These are phyloP conservation scores for Lasiodiplodia hormozganensis DNA, from an alignment of 2,329 filamentous ascomycete genomes.

Conservation along the genomic window DNA sequence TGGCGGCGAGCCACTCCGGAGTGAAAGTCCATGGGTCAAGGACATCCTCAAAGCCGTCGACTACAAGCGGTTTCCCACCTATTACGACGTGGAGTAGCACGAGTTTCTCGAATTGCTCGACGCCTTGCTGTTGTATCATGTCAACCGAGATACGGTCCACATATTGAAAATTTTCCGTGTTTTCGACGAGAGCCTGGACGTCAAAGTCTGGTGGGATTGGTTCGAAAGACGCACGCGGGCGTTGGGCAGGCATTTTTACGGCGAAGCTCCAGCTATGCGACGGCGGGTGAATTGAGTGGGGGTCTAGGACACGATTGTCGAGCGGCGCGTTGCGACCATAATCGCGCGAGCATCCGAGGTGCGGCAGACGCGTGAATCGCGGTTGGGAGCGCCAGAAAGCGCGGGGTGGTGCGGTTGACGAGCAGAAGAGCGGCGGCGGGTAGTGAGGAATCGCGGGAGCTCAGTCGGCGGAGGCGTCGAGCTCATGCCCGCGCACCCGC, in stretches of 20 bases:
- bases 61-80: slow-evolving; percentile 85
- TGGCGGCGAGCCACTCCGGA: slow-evolving; percentile 77
- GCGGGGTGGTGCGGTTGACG: background rate
- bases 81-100: slow-evolving; percentile 83
- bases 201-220: slow-evolving; percentile 88
- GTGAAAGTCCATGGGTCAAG: slow-evolving; percentile 82
- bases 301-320: background rate
- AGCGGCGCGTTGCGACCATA: background rate
- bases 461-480: slow-evolving; percentile 6
- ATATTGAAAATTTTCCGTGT: slow-evolving; percentile 84
- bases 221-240: slow-evolving; percentile 88
- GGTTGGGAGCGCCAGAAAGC: background rate
- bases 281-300: background rate
- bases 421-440: slow-evolving; percentile 1
- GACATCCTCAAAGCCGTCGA: slow-evolving; percentile 83
- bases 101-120: slow-evolving; percentile 83
- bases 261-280: background rate
- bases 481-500: background rate
- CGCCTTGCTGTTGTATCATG: slow-evolving; percentile 77
- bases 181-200: slow-evolving; percentile 75
- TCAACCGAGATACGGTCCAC: slow-evolving; percentile 79
- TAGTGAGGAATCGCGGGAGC: slow-evolving; percentile 2
- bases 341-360: background rate
- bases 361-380: background rate
- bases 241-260: slow-evolving; percentile 72